Conservation (phyloP, 345 rosid genomes). For the Euphorbia pulcherrima region DNA sequence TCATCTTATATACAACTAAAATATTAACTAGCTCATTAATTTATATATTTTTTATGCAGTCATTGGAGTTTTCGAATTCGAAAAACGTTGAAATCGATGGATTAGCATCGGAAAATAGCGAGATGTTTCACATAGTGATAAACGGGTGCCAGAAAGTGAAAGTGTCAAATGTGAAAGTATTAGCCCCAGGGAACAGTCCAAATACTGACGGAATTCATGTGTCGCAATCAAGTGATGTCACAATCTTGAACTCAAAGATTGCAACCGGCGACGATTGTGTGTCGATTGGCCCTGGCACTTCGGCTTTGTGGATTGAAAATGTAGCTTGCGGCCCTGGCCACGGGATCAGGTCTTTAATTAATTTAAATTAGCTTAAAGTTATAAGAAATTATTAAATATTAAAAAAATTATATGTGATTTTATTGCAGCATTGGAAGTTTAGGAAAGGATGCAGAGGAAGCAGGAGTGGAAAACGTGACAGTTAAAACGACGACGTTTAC, state of each 20-base stretch:
- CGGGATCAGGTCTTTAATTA: constrained; percentile 40
- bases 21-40: no score
- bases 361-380: no score
- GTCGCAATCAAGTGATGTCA: constrained; percentile 23
- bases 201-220: constrained; percentile 86
- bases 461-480: constrained; percentile 25
- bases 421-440: constrained; percentile 30
- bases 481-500: constrained; percentile 14
- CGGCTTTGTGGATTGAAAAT: constrained; percentile 44
- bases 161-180: constrained; percentile 39
- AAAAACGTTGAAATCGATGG: constrained; percentile 49
- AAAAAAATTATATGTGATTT: not conserved
- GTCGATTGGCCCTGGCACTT: constrained; percentile 75
- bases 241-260: constrained; percentile 53
- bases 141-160: constrained; percentile 47
- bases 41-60: constrained; percentile 26
- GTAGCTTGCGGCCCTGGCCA: constrained; percentile 81
- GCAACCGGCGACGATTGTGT: constrained; percentile 83
- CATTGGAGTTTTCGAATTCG: constrained; percentile 47
- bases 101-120: constrained; percentile 63
- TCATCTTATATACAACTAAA: no score
- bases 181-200: constrained; percentile 57
- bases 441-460: constrained; percentile 20
- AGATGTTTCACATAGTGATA: constrained; percentile 61
- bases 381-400: no score